Conservation (phyloP, 768 basidiomycete genomes). For the Suillus subalutaceus region DNA sequence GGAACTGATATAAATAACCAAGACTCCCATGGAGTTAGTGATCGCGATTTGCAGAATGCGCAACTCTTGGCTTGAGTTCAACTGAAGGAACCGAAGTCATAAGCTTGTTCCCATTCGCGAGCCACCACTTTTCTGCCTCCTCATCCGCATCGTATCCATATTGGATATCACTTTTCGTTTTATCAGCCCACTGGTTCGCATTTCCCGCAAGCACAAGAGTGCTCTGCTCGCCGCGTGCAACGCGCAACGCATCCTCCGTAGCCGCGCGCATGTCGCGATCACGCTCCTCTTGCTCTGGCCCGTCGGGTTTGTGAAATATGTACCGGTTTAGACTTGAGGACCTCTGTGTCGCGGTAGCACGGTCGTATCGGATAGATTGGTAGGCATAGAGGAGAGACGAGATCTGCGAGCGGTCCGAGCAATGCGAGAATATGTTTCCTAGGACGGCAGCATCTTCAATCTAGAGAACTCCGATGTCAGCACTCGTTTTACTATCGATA, state of each 20-base stretch:
- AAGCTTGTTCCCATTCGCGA: constrained; percentile 29
- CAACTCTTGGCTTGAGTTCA: neutral
- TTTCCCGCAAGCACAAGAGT: constrained; percentile 32
- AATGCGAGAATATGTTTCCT: constrained; percentile 52
- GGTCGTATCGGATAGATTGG: constrained; percentile 50
- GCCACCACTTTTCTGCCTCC: constrained; percentile 56
- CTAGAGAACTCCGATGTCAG: constrained; percentile 23
- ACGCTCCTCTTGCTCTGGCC: constrained; percentile 51
- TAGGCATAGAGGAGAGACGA: constrained; percentile 53
- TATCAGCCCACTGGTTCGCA: constrained; percentile 63
- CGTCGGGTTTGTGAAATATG: constrained; percentile 60
- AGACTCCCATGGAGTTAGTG: neutral
- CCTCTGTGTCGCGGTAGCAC: constrained; percentile 51
- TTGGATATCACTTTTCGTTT: constrained; percentile 45
- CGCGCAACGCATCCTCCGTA: constrained; percentile 43
- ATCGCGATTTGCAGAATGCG: neutral
- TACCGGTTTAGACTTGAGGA: constrained; percentile 53
- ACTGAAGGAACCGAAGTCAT: constrained; percentile 7
- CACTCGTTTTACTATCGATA: neutral
- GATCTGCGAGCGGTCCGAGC: constrained; percentile 48
- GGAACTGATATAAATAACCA: no score
- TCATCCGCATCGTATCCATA: constrained; percentile 60
- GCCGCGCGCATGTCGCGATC: constrained; percentile 54
- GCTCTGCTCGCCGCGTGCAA: constrained; percentile 21
- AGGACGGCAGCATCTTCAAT: constrained; percentile 42